These are phyloP conservation scores for Evansstolkia leycettana DNA, from an alignment of 495 filamentous ascomycete genomes.

Conservation along the genomic window DNA sequence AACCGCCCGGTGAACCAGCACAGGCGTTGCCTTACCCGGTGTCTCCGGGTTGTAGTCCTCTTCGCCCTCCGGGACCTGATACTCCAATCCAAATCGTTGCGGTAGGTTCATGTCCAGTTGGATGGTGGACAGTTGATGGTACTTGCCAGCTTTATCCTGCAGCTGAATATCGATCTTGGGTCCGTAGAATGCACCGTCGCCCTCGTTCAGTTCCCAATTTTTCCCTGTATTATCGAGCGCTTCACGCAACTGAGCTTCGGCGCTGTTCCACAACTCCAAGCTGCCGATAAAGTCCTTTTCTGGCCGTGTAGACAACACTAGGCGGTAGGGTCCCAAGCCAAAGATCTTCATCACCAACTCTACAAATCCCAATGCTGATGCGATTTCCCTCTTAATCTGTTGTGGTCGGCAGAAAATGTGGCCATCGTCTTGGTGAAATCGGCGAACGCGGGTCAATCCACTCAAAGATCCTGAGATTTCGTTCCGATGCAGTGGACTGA, in stretches of 20 bases:
- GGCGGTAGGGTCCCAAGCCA: slow-evolving; percentile 56
- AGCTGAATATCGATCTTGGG: slow-evolving; percentile 91
- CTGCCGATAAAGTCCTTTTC: slow-evolving; percentile 66
- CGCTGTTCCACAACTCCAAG: slow-evolving; percentile 67
- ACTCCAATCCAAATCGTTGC: slow-evolving; percentile 66
- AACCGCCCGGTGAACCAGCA: slow-evolving; percentile 81
- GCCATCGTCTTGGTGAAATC: slow-evolving; percentile 95
- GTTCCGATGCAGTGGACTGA: slow-evolving; percentile 83
- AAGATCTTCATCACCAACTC: slow-evolving; percentile 65
- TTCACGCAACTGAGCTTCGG: slow-evolving; percentile 58
- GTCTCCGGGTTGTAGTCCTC: slow-evolving; percentile 59
- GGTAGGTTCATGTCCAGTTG: slow-evolving; percentile 93
- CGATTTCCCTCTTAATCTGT: slow-evolving; percentile 75
- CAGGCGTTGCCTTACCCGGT: slow-evolving; percentile 57
- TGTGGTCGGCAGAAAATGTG: slow-evolving; percentile 85
- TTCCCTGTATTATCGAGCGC: slow-evolving; percentile 55
- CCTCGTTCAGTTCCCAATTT: slow-evolving; percentile 60
- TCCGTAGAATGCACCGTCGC: slow-evolving; percentile 89
- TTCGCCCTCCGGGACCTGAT: slow-evolving; percentile 40
- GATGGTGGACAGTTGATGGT: slow-evolving; percentile 84
- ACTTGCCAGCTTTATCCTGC: slow-evolving; percentile 71
- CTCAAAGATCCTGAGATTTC: slow-evolving; percentile 78
- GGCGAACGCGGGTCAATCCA: slow-evolving; percentile 74
- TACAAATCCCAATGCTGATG: slow-evolving; percentile 68
- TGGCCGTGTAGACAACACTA: slow-evolving; percentile 75